Conservation (phyloP, 495 filamentous ascomycete genomes). For the Trichoderma gamsii region DNA sequence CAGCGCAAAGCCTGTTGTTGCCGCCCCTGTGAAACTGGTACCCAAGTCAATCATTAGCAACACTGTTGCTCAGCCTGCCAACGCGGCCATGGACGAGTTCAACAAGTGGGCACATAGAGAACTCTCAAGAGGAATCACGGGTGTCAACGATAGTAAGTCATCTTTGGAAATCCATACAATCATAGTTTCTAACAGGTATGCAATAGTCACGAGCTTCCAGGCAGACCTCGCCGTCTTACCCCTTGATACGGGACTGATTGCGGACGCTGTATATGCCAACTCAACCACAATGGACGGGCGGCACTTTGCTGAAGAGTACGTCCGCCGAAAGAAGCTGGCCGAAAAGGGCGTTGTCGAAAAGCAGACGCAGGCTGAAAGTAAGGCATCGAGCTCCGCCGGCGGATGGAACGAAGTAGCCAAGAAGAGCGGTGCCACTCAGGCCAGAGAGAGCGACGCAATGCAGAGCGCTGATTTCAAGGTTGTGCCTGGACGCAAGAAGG, state of each 20-base stretch:
- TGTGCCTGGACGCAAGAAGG: conserved; percentile 89
- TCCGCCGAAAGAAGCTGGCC: conserved; percentile 84
- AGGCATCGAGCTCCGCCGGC: conserved; percentile 46
- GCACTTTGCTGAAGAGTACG: conserved; percentile 90
- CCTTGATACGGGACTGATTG: conserved; percentile 69
- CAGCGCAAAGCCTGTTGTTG: conserved; percentile 29
- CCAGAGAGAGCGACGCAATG: conserved; percentile 42
- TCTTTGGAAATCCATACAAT: conserved; percentile 47
- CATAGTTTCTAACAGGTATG: conserved; percentile 39
- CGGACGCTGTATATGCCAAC: conserved; percentile 79
- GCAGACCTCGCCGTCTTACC: conserved; percentile 67
- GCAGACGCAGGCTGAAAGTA: conserved; percentile 41
- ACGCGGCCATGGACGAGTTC: conserved; percentile 73
- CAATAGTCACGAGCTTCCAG: conserved; percentile 73
- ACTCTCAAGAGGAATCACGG: conserved; percentile 47
- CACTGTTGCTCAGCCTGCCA: conserved; percentile 24
- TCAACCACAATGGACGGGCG: conserved; percentile 83
- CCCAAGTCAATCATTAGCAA: conserved; percentile 31
- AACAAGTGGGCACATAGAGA: conserved; percentile 82
- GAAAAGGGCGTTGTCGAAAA: conserved; percentile 76
- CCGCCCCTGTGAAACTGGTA: conserved; percentile 16
- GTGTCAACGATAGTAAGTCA: conserved; percentile 41
- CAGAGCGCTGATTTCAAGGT: conserved; percentile 71
- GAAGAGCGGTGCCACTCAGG: conserved; percentile 52
- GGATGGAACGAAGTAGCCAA: conserved; percentile 98